Conservation (phyloP, 192 early-diverging fungal species). For the Coemansia sp. region DNA sequence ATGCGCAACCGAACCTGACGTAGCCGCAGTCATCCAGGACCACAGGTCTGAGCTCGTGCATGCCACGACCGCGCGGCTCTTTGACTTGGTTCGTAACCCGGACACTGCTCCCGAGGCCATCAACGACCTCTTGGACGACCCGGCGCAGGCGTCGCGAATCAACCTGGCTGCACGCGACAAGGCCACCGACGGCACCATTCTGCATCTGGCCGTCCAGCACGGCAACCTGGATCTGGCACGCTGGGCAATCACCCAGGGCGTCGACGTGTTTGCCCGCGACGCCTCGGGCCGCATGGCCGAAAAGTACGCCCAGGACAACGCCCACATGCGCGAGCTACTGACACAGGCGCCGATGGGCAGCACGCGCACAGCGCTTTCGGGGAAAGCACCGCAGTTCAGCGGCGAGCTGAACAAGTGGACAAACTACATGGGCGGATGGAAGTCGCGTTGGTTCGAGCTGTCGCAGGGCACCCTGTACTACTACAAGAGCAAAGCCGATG, state of each 20-base stretch:
- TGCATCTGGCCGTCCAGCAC: slow-evolving; percentile 66
- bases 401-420: slow-evolving; percentile 75
- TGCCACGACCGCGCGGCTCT: slow-evolving; percentile 49
- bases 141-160: slow-evolving; percentile 54
- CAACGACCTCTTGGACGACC: slow-evolving; percentile 50
- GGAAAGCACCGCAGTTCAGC: slow-evolving; percentile 55
- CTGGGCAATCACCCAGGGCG: slow-evolving; percentile 70
- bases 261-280: slow-evolving; percentile 69
- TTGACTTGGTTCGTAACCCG: slow-evolving; percentile 45
- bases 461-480: slow-evolving; percentile 79
- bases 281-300: slow-evolving; percentile 56
- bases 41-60: slow-evolving; percentile 55
- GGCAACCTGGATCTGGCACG: slow-evolving; percentile 63
- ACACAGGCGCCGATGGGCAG: slow-evolving; percentile 53
- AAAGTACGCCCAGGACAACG: slow-evolving; percentile 39
- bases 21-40: slow-evolving; percentile 56
- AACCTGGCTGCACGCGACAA: slow-evolving; percentile 68
- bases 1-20: slow-evolving; percentile 35
- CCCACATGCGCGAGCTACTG: slow-evolving; percentile 54
- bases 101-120: slow-evolving; percentile 42
- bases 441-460: slow-evolving; percentile 75
- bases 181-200: slow-evolving; percentile 58
- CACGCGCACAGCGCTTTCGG: slow-evolving; percentile 51
- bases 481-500: slow-evolving; percentile 76
- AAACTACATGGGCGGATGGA: slow-evolving; percentile 81